Conservation (phyloP, 495 filamentous ascomycete genomes). For the Amphirosellinia nigrospora region DNA sequence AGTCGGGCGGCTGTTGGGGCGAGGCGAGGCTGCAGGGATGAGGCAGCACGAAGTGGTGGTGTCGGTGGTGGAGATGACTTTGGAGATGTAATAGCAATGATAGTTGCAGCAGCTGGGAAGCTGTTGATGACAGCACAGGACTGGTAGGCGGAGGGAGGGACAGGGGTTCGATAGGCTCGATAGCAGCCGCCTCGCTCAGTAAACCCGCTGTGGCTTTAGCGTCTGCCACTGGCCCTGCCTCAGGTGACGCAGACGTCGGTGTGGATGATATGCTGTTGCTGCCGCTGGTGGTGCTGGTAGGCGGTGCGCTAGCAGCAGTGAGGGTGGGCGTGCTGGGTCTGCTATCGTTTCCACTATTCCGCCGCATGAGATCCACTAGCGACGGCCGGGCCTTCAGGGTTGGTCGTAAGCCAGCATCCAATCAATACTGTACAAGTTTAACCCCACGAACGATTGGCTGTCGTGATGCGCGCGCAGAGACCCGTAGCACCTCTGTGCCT, state of each 20-base stretch:
- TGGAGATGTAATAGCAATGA: constrained; percentile 47
- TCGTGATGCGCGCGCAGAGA: background rate
- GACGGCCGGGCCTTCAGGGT: constrained; percentile 74
- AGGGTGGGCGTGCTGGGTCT: constrained; percentile 38
- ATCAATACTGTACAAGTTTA: background rate
- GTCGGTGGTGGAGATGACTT: constrained; percentile 36
- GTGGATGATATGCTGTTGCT: background rate
- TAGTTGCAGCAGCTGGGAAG: constrained; percentile 43
- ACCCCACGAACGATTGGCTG: constrained; percentile 2
- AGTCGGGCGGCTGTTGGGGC: constrained; percentile 36
- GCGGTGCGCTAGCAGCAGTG: constrained; percentile 21
- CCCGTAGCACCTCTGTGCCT: background rate
- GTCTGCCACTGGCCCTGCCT: background rate
- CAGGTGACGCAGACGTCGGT: constrained; percentile 32
- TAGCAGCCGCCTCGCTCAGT: constrained; percentile 24
- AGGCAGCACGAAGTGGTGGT: constrained; percentile 28
- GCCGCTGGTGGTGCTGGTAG: background rate
- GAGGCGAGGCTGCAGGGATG: constrained; percentile 39
- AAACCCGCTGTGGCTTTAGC: constrained; percentile 42
- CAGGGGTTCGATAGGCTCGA: constrained; percentile 58
- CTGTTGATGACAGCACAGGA: constrained; percentile 49
- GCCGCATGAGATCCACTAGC: constrained; percentile 71
- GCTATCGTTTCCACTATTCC: constrained; percentile 48
- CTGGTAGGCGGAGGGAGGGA: constrained; percentile 47
- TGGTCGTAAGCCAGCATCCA: constrained; percentile 68